Percentiles rank a stretch among this genome's conserved stretches.
phyloP scores from a whole-genome alignment of 495 filamentous ascomycete genomes.

The Penicillium robsamsonii region DNA sequence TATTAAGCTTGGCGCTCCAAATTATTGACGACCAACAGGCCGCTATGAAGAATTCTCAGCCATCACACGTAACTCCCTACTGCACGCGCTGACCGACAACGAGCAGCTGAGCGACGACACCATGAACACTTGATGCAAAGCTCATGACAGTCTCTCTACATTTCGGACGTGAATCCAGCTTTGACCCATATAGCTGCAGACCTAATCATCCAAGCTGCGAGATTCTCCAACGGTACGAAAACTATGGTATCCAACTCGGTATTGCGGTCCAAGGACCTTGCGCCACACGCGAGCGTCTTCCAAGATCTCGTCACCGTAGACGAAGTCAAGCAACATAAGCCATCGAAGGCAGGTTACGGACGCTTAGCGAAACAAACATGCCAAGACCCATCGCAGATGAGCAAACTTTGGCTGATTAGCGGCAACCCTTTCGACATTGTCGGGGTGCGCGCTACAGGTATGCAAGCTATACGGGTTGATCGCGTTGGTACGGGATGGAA shows the following conservation, averaged over 20 bases:
- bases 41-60: conserved; percentile 61
- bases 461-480: conserved; percentile 72
- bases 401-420: conserved; percentile 69
- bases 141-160: conserved; percentile 68
- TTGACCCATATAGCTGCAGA: conserved; percentile 44
- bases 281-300: conserved; percentile 50
- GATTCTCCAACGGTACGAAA: conserved; percentile 75
- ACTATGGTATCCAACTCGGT: conserved; percentile 64
- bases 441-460: conserved; percentile 40
- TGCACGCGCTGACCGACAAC: conserved; percentile 60
- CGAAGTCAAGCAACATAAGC: conserved; percentile 63
- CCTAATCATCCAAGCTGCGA: conserved; percentile 49
- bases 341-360: conserved; percentile 60
- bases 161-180: conserved; percentile 64
- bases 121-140: conserved; percentile 52
- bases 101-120: conserved; percentile 40
- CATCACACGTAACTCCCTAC: conserved; percentile 62
- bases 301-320: conserved; percentile 62
- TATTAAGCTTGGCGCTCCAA: background rate
- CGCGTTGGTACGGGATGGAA: conserved; percentile 46
- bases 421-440: conserved; percentile 80
- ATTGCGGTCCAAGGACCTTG: conserved; percentile 52
- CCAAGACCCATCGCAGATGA: conserved; percentile 40
- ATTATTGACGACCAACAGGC: conserved; percentile 34
- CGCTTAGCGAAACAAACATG: conserved; percentile 56